Percentiles rank a stretch among this genome's conserved stretches.
These are phyloP conservation scores for Mortierella sp. DNA, from an alignment of 371 early-diverging fungal species.

Conservation along the genomic window DNA sequence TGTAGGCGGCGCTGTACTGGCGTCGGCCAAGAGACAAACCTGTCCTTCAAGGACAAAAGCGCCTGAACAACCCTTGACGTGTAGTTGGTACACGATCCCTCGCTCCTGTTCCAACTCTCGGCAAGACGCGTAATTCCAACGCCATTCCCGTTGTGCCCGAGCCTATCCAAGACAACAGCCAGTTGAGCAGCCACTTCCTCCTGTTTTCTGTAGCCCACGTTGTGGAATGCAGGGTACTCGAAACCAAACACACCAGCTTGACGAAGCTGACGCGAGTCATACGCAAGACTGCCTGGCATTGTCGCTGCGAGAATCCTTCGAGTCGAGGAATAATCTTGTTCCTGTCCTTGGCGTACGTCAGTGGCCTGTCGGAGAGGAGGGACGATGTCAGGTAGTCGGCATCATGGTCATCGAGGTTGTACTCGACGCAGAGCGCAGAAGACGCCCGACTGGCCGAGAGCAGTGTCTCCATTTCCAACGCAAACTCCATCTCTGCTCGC, in stretches of 20 bases:
- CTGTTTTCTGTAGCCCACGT: neutral
- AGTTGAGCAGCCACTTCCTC: constrained; percentile 8
- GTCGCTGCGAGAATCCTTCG: neutral
- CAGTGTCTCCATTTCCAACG: no score
- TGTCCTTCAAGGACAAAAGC: neutral
- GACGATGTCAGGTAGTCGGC: no score
- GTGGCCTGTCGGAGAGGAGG: neutral
- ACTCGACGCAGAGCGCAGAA: no score
- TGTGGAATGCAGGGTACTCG: neutral
- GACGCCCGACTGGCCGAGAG: no score
- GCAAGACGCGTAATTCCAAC: neutral
- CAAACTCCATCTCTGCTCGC: no score
- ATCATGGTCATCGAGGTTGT: no score
- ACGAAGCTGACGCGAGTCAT: neutral
- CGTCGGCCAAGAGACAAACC: constrained; percentile 1
- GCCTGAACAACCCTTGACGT: neutral
- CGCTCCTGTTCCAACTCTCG: neutral
- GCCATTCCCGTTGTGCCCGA: constrained; percentile 10
- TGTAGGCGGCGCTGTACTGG: neutral
- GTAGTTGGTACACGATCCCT: constrained; percentile 7
- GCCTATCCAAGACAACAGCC: constrained; percentile 2
- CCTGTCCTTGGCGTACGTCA: neutral
- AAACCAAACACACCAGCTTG: neutral
- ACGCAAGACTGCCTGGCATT: neutral
- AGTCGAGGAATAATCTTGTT: neutral